These are phyloP conservation scores for Warburgia ugandensis DNA, from an alignment of 164 flowering plant genomes.

Conservation along the genomic window DNA sequence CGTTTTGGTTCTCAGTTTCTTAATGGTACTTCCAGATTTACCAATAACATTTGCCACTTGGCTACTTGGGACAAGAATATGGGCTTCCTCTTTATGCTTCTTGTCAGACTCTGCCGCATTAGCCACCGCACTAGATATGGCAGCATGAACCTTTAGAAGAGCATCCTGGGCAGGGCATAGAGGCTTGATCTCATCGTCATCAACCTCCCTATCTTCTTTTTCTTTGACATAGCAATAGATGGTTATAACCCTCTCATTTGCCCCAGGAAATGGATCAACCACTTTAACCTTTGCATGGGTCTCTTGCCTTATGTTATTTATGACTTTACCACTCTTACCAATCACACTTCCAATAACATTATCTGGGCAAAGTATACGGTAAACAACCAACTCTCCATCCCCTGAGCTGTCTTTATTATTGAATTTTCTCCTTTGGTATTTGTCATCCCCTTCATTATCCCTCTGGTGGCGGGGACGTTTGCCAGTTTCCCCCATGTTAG, in stretches of 20 bases:
- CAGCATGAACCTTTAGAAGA: constrained; percentile 68
- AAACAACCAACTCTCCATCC: constrained; percentile 58
- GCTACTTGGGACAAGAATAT: constrained; percentile 81
- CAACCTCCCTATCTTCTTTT: constrained; percentile 65
- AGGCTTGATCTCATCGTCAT: constrained; percentile 51
- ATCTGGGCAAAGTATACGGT: constrained; percentile 88
- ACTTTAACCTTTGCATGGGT: constrained; percentile 79
- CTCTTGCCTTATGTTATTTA: constrained; percentile 79
- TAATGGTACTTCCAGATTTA: constrained; percentile 76
- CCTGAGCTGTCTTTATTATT: constrained; percentile 34
- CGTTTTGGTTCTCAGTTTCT: constrained; percentile 67
- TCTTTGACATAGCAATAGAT: constrained; percentile 71
- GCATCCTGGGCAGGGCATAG: constrained; percentile 95
- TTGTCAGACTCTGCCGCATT: constrained; percentile 37
- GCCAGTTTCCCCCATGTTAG: constrained; percentile 61
- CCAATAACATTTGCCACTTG: constrained; percentile 96
- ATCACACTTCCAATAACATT: constrained; percentile 85
- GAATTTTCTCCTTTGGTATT: constrained; percentile 23
- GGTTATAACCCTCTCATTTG: constrained; percentile 68
- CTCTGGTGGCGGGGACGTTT: constrained; percentile 48
- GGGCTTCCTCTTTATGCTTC: constrained; percentile 63
- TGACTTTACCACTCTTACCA: constrained; percentile 90
- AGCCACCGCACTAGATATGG: constrained; percentile 65
- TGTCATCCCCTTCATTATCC: constrained; percentile 32
- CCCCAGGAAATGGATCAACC: constrained; percentile 90